Conservation (phyloP, 2,329 filamentous ascomycete species). For the Alternaria burnsii region DNA sequence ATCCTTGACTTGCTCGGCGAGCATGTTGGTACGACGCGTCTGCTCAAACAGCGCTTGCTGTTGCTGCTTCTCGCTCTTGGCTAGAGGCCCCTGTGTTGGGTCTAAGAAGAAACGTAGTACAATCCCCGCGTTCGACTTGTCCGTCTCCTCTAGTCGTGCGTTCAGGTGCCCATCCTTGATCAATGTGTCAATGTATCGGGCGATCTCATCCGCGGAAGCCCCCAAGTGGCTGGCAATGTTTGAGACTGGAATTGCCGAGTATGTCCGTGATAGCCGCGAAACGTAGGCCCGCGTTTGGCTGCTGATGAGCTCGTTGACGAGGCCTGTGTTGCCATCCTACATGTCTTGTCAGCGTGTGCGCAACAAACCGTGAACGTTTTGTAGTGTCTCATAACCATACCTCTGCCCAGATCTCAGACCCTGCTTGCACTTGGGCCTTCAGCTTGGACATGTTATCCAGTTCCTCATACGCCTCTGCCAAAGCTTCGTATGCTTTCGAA, state of each 20-base stretch:
- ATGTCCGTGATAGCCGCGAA: conserved; percentile 75
- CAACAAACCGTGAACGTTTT: conserved; percentile 17
- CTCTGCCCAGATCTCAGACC: conserved; percentile 67
- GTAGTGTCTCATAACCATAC: conserved; percentile 48
- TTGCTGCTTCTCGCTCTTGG: conserved; percentile 52
- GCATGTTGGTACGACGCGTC: conserved; percentile 58
- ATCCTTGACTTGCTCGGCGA: conserved; percentile 62
- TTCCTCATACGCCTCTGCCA: conserved; percentile 73
- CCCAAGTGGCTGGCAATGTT: conserved; percentile 63
- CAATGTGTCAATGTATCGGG: conserved; percentile 62
- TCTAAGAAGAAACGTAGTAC: conserved; percentile 64
- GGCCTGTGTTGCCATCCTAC: conserved; percentile 74
- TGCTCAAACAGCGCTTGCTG: conserved; percentile 59
- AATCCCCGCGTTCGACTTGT: conserved; percentile 49
- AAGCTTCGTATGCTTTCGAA: conserved; percentile 73
- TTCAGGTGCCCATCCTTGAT: conserved; percentile 61
- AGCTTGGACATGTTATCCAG: conserved; percentile 62
- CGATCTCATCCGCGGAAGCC: conserved; percentile 60
- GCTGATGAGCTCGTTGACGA: conserved; percentile 73
- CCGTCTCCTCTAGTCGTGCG: conserved; percentile 59
- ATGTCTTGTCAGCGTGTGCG: conserved; percentile 27
- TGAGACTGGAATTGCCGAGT: conserved; percentile 67
- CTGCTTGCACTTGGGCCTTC: conserved; percentile 69
- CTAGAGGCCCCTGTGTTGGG: conserved; percentile 47
- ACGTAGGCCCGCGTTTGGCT: conserved; percentile 81